A percentile compares a stretch with the other conserved stretches of the same genome.
Conservation (phyloP, 176 grass and related monocot species). For the sorghum (Sorghum bicolor) region DNA sequence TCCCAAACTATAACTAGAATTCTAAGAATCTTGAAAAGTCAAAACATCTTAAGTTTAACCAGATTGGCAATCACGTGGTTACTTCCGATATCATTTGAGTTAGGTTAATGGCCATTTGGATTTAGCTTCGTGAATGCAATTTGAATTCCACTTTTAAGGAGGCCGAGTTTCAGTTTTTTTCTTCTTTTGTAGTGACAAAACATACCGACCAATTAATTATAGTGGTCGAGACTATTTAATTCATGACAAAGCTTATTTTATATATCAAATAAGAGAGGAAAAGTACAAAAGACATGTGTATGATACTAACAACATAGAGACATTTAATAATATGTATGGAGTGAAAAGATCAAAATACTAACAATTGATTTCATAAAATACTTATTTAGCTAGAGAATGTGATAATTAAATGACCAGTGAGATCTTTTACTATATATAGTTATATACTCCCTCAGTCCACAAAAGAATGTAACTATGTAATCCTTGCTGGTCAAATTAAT, state of each 20-base stretch:
- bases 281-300: no score
- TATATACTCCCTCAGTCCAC: no score
- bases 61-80: not conserved
- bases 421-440: no score
- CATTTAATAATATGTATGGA: not conserved
- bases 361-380: not conserved
- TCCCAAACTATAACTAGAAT: no score
- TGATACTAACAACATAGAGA: not conserved
- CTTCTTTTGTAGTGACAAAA: not conserved
- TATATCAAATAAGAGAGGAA: not conserved
- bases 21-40: no score
- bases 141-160: not conserved
- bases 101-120: not conserved
- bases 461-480: no score
- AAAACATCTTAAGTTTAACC: no score
- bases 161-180: not conserved
- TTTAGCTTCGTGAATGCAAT: not conserved
- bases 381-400: not conserved
- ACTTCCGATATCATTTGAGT: not conserved
- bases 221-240: not conserved
- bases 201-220: not conserved
- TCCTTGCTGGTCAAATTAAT: no score
- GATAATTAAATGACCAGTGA: no score
- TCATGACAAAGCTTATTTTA: not conserved
- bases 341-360: no score